phyloP scores from a whole-genome alignment of 805 yeast genomes.

The Lachancea meyersii region DNA sequence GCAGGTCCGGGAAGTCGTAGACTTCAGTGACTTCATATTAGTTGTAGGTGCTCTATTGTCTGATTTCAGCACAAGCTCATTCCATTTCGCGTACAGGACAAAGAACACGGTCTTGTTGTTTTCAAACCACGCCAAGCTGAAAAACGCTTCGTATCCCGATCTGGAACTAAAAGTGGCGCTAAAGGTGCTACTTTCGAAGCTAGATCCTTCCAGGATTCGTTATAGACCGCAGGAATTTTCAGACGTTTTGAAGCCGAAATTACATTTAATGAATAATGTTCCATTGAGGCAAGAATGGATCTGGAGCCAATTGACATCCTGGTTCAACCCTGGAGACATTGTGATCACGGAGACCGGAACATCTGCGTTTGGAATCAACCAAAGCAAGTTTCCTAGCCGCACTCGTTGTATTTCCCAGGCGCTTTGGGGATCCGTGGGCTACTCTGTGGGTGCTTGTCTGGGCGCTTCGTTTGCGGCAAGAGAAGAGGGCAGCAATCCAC shows the following conservation, averaged over 20 bases:
- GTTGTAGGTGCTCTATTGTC: conserved; percentile 55
- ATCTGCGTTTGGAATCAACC: conserved; percentile 55
- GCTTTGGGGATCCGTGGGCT: conserved; percentile 63
- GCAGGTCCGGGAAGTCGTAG: conserved; percentile 41
- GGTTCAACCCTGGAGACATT: conserved; percentile 52
- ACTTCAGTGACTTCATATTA: conserved; percentile 55
- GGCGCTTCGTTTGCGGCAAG: conserved; percentile 57
- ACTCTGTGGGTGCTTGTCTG: conserved; percentile 55
- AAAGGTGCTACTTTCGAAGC: conserved; percentile 15
- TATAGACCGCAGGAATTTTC: conserved; percentile 14
- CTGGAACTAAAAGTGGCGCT: conserved; percentile 46
- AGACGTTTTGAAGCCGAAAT: conserved; percentile 24
- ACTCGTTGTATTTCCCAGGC: conserved; percentile 53
- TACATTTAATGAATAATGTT: conserved; percentile 16
- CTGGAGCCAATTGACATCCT: conserved; percentile 46
- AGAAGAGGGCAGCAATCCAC: conserved; percentile 39
- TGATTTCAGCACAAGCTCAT: conserved; percentile 54
- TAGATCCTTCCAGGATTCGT: conserved; percentile 28
- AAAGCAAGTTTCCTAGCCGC: conserved; percentile 47
- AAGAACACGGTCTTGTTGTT: conserved; percentile 51
- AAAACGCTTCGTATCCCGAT: conserved; percentile 47
- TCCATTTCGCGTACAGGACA: conserved; percentile 49
- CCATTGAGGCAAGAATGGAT: conserved; percentile 39
- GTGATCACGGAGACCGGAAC: conserved; percentile 62
- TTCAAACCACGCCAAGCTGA: conserved; percentile 48